Evolutionary conservation across 805 yeast genomes (phyloP), one percentile per base, ranked within the genome.

Genomic region (Saturnispora besseyi): DNA sequence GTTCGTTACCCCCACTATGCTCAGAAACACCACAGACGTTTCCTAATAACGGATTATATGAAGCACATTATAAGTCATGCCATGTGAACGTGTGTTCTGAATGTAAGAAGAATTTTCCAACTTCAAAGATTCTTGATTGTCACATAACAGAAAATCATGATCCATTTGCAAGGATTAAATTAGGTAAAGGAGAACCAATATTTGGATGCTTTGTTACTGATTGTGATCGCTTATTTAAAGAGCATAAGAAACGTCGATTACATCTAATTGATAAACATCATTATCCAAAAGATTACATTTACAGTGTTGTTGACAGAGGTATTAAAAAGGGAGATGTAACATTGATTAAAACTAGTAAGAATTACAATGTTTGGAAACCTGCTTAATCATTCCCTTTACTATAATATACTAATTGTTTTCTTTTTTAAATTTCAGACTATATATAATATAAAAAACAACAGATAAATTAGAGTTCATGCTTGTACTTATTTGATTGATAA

Each of bases 401-500:
- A 22, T 43, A 36, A 22, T 32, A 29, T 26, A 26, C 15, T 18
- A 22, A 18, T 36, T 22, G 10, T 11, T 36, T 36, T 11, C 12
- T 36, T 34, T 34, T 10, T 9, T 15, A n/a, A 18, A 18, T 18
- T 10, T 36, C 40, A 36, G 15, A 36, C 21, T 36, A 18, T 36
- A 18, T 36, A 13, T 36, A 36, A 15, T 36, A 36, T 36, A 36
- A 36, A 36, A 15, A 22, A 36, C 24, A 36, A 18, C 22, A 15
- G 24, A 12, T 11, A 7, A 8, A 12, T 28, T 4, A 22, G 7
- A n/a, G 32, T 34, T 5, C 12, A 9, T 7, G 12, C 11, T 12
- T 36, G 9, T 8, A 26, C 7, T 82, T 55, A 91, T 79, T 90
- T 90, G 69, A 91, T 78, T 57, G 87, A 79, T 57, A 91, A 89